These are phyloP conservation scores for Eutypella sp. DNA, from an alignment of 2,329 filamentous ascomycete species.

Conservation along the genomic window DNA sequence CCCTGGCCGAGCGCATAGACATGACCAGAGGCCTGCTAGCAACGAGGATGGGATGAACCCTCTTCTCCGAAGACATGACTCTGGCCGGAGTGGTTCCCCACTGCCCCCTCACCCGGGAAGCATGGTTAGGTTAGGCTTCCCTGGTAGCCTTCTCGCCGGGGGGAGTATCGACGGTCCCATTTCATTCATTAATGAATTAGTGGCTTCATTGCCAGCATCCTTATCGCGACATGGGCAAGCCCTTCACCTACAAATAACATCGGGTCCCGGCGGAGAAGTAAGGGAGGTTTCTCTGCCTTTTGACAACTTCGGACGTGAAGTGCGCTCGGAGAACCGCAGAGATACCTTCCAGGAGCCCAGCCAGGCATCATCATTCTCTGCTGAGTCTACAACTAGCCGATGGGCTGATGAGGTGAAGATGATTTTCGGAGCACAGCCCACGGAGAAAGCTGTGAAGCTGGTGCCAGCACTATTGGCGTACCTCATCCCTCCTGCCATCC, in stretches of 20 bases:
- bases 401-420: slow-evolving; percentile 90
- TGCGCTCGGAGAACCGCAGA: slow-evolving; percentile 44
- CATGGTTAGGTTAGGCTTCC: slow-evolving; percentile 49
- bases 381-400: slow-evolving; percentile 66
- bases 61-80: slow-evolving; percentile 62
- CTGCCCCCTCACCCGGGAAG: slow-evolving; percentile 44
- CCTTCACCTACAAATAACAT: slow-evolving; percentile 56
- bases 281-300: slow-evolving; percentile 42
- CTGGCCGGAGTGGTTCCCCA: slow-evolving; percentile 40
- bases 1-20: slow-evolving; percentile 45
- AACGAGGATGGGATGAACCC: slow-evolving; percentile 84
- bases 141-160: slow-evolving; percentile 39
- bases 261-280: slow-evolving; percentile 43
- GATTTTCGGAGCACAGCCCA: slow-evolving; percentile 65
- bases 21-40: slow-evolving; percentile 48
- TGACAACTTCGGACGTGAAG: slow-evolving; percentile 30
- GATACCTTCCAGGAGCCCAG: slow-evolving; percentile 56
- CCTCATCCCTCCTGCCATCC: slow-evolving; percentile 79
- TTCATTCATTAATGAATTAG: slow-evolving; percentile 50
- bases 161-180: slow-evolving; percentile 45
- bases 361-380: slow-evolving; percentile 71
- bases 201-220: slow-evolving; percentile 46
- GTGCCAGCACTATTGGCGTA: slow-evolving; percentile 64
- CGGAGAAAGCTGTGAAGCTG: slow-evolving; percentile 66
- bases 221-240: slow-evolving; percentile 44